Conservation (phyloP, 208 protist species). For the Phytomonas sp. region DNA sequence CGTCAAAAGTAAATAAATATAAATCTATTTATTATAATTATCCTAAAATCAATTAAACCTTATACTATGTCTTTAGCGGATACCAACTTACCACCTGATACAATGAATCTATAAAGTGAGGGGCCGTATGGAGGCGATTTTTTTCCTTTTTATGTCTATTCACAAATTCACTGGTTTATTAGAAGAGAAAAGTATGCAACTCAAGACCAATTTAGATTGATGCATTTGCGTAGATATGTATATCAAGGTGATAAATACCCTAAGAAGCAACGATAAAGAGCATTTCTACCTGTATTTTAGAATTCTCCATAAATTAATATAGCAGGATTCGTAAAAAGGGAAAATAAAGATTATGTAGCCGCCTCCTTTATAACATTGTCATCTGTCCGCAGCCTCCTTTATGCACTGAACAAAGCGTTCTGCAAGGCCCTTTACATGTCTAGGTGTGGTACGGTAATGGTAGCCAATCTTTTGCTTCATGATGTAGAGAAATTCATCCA, state of each 20-base stretch:
- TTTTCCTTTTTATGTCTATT: constrained; percentile 3
- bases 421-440: constrained; percentile 38
- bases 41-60: constrained; percentile 14
- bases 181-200: background rate
- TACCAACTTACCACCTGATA: background rate
- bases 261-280: background rate
- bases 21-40: constrained; percentile 6
- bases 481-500: constrained; percentile 77
- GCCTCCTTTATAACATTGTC: background rate
- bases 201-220: constrained; percentile 4
- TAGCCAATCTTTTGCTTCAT: constrained; percentile 73
- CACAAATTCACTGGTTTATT: background rate
- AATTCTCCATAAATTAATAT: background rate
- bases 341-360: background rate
- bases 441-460: constrained; percentile 30
- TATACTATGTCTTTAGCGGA: background rate
- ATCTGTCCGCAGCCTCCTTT: constrained; percentile 2
- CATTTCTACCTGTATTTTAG: background rate
- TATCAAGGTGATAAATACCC: background rate
- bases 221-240: background rate
- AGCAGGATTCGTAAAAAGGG: background rate
- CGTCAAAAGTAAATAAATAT: constrained; percentile 5
- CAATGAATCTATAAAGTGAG: background rate
- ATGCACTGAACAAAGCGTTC: constrained; percentile 53
- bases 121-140: background rate